Conservation (phyloP, 2,329 filamentous ascomycete genomes). For the Beauveria sp. region DNA sequence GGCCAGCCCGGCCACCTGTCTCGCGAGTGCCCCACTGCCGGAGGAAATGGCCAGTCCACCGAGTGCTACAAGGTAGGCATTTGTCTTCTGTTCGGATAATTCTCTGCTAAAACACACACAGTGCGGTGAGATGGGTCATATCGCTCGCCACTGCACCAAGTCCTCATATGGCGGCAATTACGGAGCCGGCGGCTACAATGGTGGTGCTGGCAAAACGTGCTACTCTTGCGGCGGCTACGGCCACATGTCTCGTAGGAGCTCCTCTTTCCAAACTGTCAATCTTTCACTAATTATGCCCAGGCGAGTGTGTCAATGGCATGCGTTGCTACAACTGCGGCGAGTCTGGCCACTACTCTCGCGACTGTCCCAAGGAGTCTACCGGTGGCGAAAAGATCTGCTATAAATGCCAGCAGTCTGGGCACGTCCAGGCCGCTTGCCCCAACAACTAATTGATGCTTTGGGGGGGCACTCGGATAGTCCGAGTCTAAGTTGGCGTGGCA, state of each 20-base stretch:
- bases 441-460: conserved; percentile 50
- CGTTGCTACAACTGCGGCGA: conserved; percentile 99
- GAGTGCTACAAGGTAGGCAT: conserved; percentile 79
- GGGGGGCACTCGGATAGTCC: conserved; percentile 16
- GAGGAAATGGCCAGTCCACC: conserved; percentile 42
- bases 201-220: conserved; percentile 72
- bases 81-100: background rate
- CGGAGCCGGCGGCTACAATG: conserved; percentile 40
- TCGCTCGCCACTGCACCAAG: conserved; percentile 82
- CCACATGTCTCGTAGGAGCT: conserved; percentile 76
- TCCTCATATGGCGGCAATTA: conserved; percentile 44
- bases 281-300: conserved; percentile 28
- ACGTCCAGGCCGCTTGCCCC: conserved; percentile 91
- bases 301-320: conserved; percentile 95
- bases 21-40: conserved; percentile 66
- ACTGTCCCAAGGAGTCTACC: conserved; percentile 88
- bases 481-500: conserved; percentile 29
- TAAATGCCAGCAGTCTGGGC: conserved; percentile 79
- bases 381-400: conserved; percentile 95
- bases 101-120: conserved; percentile 22
- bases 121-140: conserved; percentile 94
- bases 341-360: conserved; percentile 88
- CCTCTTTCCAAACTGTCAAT: background rate
- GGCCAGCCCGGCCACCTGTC: conserved; percentile 84
- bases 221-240: conserved; percentile 97